Base-by-base conservation (phyloP, 2,329 filamentous ascomycete genomes). In the Stagonosporopsis rhizophila region DNA sequence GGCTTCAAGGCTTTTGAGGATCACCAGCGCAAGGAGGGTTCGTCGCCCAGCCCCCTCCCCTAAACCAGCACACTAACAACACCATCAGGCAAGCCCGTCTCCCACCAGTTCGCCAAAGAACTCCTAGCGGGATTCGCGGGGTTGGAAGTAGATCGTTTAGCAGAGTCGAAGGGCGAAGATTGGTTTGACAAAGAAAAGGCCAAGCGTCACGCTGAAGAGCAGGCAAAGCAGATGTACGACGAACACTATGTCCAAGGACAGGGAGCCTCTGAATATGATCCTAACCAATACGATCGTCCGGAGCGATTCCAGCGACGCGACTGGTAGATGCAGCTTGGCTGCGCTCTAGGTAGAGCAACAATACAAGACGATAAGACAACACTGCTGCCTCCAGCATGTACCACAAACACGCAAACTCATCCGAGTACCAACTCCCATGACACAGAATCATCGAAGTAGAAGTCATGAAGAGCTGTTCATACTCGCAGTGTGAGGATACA, bases 1-100 rank as follows among this genome's bases (percentile, higher is more conserved):
- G 91, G 87, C 68, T 89, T 94, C 84, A 92, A 92, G 82, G 80
- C 87, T 20, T 93, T 87, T 69, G 90, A 93, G 78, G 87, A 92
- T 75, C 81, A 85, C 68, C 89, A 92, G 80, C 87, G 89, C 69
- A 81, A 78, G 53, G 81, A 90, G 74, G 90, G 87, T 87, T 79
- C 23, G 79, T 69, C 32, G 7, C 2, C n/a, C 35, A 3, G 9
- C 2, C 15, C 22, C 12, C 17, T 12, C 28, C 14, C 6, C 1
- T 22, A 12, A 30, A 14, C 30, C 30, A 32, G 14, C 30, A 32
- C 17, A 23, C 49, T 61, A 19, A 63, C 44, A 30, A 17, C 19
- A 39, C 12, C 1, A 4, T 8, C 51, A 89, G 87, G 88, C 78
- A 87, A 92, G 81, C 74, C 83, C 6, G 87, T 93, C 67, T 84